A percentile compares a stretch with the other conserved stretches of the same genome.
These are phyloP conservation scores for Basipetospora chlamydospora DNA, from an alignment of 2,329 filamentous ascomycete genomes.

Conservation along the genomic window DNA sequence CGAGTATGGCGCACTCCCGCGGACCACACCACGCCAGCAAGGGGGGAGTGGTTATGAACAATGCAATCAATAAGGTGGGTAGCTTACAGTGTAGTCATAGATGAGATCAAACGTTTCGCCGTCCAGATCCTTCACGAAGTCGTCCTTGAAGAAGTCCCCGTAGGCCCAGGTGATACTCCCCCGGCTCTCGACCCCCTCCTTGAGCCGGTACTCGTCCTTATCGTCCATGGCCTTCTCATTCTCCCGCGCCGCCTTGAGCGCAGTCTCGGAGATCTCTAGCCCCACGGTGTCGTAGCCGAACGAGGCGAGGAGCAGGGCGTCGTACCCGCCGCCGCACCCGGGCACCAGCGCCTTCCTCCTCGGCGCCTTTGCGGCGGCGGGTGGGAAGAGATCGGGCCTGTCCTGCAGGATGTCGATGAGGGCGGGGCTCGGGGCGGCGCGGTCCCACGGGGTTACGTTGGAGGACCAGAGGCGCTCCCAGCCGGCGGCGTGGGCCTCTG, in stretches of 20 bases:
- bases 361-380: constrained; percentile 11
- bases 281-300: constrained; percentile 68
- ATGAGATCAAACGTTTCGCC: constrained; percentile 47
- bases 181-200: constrained; percentile 22
- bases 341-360: constrained; percentile 50
- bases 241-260: constrained; percentile 24
- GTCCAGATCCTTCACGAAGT: constrained; percentile 32
- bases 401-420: constrained; percentile 36
- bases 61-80: not conserved
- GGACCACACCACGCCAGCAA: not conserved
- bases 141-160: constrained; percentile 54
- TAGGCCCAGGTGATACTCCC: constrained; percentile 41
- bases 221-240: constrained; percentile 15
- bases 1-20: too few species aligned
- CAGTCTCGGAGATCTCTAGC: constrained; percentile 47
- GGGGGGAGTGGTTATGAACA: not conserved
- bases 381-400: constrained; percentile 26
- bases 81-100: constrained; percentile 46
- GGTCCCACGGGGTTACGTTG: constrained; percentile 39
- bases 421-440: constrained; percentile 35
- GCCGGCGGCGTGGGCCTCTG: constrained; percentile 15
- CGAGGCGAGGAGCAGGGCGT: constrained; percentile 59
- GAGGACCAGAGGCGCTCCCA: constrained; percentile 37
- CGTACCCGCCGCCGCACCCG: constrained; percentile 71
- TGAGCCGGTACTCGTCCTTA: constrained; percentile 25